Conservation (phyloP, 2,329 filamentous ascomycete genomes). For the Penicillium psychrosexuale region DNA sequence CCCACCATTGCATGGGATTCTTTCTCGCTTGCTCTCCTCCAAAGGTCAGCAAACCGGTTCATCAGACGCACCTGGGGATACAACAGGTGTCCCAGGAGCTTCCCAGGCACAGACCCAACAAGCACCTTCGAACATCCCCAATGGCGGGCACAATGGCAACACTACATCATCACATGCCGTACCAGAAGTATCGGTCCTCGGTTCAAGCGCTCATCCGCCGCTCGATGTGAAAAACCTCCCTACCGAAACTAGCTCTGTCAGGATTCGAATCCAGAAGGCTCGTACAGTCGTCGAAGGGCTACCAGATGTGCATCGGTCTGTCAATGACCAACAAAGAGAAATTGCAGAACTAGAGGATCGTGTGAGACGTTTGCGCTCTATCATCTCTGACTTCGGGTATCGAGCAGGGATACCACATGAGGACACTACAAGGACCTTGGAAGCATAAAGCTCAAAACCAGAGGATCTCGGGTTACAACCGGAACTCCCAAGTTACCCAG, state of each 20-base stretch:
- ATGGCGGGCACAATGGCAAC: conserved; percentile 24
- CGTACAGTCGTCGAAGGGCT: conserved; percentile 49
- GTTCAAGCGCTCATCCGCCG: conserved; percentile 39
- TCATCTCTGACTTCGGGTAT: conserved; percentile 42
- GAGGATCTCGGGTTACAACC: too few relatives aligned
- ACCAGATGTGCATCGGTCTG: conserved; percentile 45
- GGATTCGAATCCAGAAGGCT: conserved; percentile 79
- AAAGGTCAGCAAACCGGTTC: conserved; percentile 40
- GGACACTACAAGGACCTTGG: not conserved
- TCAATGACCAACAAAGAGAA: conserved; percentile 45
- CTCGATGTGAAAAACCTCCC: conserved; percentile 73
- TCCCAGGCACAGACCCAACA: conserved; percentile 28
- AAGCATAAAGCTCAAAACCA: not conserved
- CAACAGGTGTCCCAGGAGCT: conserved; percentile 26
- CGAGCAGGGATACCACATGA: conserved; percentile 23
- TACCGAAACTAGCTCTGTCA: conserved; percentile 72
- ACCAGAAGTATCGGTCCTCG: conserved; percentile 23
- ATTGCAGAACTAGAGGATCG: conserved; percentile 43
- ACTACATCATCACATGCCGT: conserved; percentile 26
- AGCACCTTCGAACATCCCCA: conserved; percentile 23
- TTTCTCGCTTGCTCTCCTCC: conserved; percentile 65
- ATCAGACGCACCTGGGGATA: conserved; percentile 19
- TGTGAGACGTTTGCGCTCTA: conserved; percentile 38
- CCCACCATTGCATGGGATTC: conserved; percentile 73
- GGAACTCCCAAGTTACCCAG: not conserved